A percentile compares a stretch with the other conserved stretches of the same genome.
phyloP scores from a whole-genome alignment of 768 basidiomycete species.

The Phanerochaete carnosa region DNA sequence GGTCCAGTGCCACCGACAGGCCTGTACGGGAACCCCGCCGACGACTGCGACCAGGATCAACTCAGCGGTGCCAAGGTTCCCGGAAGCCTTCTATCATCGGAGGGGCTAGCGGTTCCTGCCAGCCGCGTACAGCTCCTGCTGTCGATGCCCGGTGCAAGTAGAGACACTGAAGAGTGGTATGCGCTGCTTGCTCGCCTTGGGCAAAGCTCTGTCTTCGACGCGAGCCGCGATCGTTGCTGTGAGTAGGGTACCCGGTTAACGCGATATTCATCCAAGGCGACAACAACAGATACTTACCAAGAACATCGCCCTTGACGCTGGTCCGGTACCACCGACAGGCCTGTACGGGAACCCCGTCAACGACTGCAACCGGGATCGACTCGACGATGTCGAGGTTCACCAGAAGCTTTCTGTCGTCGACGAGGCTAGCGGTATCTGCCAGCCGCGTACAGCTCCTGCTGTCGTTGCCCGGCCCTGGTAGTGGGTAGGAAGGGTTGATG shows the following conservation, averaged over 20 bases:
- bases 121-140: background rate
- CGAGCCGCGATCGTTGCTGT: too few species aligned
- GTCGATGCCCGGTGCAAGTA: background rate
- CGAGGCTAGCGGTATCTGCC: background rate
- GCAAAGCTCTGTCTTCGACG: too few species aligned
- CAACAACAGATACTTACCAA: background rate
- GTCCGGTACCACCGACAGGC: background rate
- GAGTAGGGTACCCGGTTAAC: too few species aligned
- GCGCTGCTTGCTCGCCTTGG: background rate
- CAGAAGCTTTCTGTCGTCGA: background rate
- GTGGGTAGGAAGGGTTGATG: background rate
- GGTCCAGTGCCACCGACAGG: background rate
- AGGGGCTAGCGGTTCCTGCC: background rate
- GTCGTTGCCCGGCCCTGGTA: background rate
- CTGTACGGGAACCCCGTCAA: background rate
- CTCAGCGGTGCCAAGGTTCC: background rate
- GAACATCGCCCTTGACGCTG: background rate
- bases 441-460: background rate
- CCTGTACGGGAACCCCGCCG: background rate
- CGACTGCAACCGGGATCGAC: background rate
- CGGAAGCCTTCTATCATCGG: background rate
- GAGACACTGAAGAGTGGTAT: background rate
- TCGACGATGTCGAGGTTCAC: background rate
- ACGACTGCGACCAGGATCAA: background rate
- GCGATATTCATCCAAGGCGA: too few species aligned